phyloP scores from a whole-genome alignment of 805 yeast genomes.

The Priceomyces carsonii region DNA sequence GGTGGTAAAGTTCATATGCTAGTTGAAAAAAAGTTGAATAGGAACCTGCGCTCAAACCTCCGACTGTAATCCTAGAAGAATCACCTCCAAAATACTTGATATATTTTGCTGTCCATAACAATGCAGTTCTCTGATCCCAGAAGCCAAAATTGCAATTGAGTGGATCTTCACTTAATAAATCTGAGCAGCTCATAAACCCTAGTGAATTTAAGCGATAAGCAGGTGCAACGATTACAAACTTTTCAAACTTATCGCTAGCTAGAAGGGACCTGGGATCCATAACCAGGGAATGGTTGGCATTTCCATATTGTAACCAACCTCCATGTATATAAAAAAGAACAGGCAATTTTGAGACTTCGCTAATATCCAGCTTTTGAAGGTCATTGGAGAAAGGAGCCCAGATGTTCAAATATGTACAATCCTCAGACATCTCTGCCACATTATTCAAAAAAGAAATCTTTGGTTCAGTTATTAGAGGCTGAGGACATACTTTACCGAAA shows the following conservation, averaged over 20 bases:
- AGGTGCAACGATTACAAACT: slow-evolving; percentile 6
- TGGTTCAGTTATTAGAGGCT: slow-evolving; percentile 2
- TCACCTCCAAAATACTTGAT: slow-evolving; percentile 51
- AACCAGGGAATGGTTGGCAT: background rate
- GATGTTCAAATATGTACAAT: slow-evolving; percentile 5
- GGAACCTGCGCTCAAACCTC: slow-evolving; percentile 50
- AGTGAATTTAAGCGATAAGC: slow-evolving; percentile 7
- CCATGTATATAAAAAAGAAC: slow-evolving; percentile 6
- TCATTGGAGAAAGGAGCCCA: slow-evolving; percentile 4
- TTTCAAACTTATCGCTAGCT: slow-evolving; percentile 3
- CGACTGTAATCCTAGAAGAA: slow-evolving; percentile 38
- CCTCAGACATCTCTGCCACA: slow-evolving; percentile 2
- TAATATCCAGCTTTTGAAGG: background rate
- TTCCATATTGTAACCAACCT: slow-evolving; percentile 7
- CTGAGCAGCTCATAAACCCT: slow-evolving; percentile 5
- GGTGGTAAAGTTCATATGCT: slow-evolving; percentile 43
- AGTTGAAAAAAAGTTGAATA: slow-evolving; percentile 42
- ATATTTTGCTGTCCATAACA: slow-evolving; percentile 46
- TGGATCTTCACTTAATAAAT: background rate
- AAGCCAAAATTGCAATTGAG: slow-evolving; percentile 36
- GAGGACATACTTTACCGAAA: slow-evolving; percentile 3
- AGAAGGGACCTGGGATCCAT: slow-evolving; percentile 6
- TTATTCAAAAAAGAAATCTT: background rate
- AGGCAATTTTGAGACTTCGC: background rate
- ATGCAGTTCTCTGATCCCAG: slow-evolving; percentile 48